Conservation (phyloP, 2,329 filamentous ascomycete genomes). For the Ciborinia camelliae region DNA sequence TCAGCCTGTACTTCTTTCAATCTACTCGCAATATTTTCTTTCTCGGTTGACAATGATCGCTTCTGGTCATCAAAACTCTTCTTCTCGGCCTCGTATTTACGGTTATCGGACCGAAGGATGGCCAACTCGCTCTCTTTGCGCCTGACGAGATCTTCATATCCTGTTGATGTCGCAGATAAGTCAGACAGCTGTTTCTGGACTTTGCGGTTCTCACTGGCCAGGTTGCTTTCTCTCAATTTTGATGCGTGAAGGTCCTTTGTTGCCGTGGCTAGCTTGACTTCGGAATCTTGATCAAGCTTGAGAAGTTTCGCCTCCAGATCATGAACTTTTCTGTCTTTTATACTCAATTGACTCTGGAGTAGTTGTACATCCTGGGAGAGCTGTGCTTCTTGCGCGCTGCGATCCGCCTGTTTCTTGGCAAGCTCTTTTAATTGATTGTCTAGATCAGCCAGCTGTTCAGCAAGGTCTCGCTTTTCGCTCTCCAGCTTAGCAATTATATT, state of each 20-base stretch:
- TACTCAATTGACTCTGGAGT: slow-evolving; percentile 80
- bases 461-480: slow-evolving; percentile 75
- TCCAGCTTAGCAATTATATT: slow-evolving; percentile 82
- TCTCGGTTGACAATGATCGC: slow-evolving; percentile 65
- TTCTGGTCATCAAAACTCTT: slow-evolving; percentile 77
- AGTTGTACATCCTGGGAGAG: slow-evolving; percentile 84
- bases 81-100: slow-evolving; percentile 77
- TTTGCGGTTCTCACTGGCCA: slow-evolving; percentile 75
- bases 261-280: slow-evolving; percentile 74
- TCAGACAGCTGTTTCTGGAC: slow-evolving; percentile 83
- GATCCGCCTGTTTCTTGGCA: slow-evolving; percentile 65
- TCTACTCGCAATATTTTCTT: slow-evolving; percentile 71
- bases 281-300: slow-evolving; percentile 82
- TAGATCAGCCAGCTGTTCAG: slow-evolving; percentile 63
- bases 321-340: slow-evolving; percentile 86
- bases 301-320: slow-evolving; percentile 83
- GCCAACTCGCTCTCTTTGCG: slow-evolving; percentile 92
- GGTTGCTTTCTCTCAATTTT: slow-evolving; percentile 70
- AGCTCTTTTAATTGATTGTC: slow-evolving; percentile 70
- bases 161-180: slow-evolving; percentile 85
- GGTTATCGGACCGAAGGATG: slow-evolving; percentile 79
- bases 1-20: slow-evolving; percentile 86
- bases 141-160: slow-evolving; percentile 90
- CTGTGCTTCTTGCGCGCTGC: slow-evolving; percentile 70
- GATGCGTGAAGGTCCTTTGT: slow-evolving; percentile 76